Base-by-base conservation (phyloP, 805 yeast genomes). In the Starmerella cellae region DNA sequence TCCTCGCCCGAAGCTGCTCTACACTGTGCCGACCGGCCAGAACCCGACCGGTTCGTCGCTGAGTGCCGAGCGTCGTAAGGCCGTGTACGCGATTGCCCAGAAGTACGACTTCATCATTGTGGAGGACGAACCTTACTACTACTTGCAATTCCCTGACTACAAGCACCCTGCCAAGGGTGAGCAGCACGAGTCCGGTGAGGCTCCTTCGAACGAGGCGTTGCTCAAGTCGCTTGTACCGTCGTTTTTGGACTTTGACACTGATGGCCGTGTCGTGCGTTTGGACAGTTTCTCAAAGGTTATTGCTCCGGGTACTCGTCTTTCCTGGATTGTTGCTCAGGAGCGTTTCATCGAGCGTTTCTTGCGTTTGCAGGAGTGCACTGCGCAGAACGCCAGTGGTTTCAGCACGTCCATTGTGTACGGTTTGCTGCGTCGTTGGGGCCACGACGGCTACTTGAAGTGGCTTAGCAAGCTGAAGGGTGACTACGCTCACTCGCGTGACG, bases 81-180 rank as follows among this genome's bases (percentile, higher is more conserved):
- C 70, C 43, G 72, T 91, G 52, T 87, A 85, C 64, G 70, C 73
- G 47, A 59, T 88, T 48, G 88, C 94, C 28, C 77, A 74, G 58
- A 78, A 83, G 66, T 81, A 85, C 61, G 95, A 91, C 64, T 70
- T 88, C 59, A 56, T 88, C 43, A 78, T 88, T 52, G 61, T 88
- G 40, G 98, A 88, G 67, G 98, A 88, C 62, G 98, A 91, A 65
- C 98, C 98, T 42, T 88, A 88, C 75, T 88, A 83, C 69, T 88
- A 84, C 69, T 68, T 88, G 60, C 98, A 88, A 66, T 84, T 88
- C 94, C 88, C 81, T 46, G 59, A 71, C 38, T 91, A 83, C 68
- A 21, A 23, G 30, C 41, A 28, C 36, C 36, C 46, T 11, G 49
- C 31, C 27, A 60, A 53, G 59, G 68, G 67, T 64, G 68, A 53